phyloP scores from a whole-genome alignment of 805 yeast genomes.

The Cephaloascus fragrans region DNA sequence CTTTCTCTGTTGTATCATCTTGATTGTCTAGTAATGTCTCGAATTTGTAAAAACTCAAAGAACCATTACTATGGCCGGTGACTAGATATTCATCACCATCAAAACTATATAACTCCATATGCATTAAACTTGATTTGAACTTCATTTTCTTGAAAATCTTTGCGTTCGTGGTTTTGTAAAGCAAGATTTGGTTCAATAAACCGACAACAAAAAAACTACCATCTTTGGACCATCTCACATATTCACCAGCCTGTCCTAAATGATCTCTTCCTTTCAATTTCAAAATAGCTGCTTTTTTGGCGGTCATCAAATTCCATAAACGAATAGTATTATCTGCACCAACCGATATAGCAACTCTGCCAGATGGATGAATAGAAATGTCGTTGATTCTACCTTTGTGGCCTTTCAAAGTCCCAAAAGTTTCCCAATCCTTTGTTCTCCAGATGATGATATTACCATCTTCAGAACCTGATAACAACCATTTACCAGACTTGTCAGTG shows the following conservation, averaged over 20 bases:
- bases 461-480: slow-evolving; percentile 87
- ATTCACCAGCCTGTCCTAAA: slow-evolving; percentile 53
- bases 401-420: slow-evolving; percentile 80
- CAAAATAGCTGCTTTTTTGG: slow-evolving; percentile 80
- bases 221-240: slow-evolving; percentile 53
- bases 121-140: slow-evolving; percentile 55
- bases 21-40: slow-evolving; percentile 17
- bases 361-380: slow-evolving; percentile 81
- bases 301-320: slow-evolving; percentile 96
- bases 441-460: slow-evolving; percentile 87
- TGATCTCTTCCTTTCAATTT: slow-evolving; percentile 64
- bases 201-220: slow-evolving; percentile 79
- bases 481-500: slow-evolving; percentile 50
- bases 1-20: slow-evolving; percentile 16
- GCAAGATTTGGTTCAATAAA: slow-evolving; percentile 48
- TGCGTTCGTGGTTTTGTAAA: slow-evolving; percentile 58
- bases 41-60: slow-evolving; percentile 46
- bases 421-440: slow-evolving; percentile 97
- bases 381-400: slow-evolving; percentile 81
- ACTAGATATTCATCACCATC: slow-evolving; percentile 47
- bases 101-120: slow-evolving; percentile 40
- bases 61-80: slow-evolving; percentile 65
- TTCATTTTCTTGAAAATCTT: slow-evolving; percentile 44
- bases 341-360: slow-evolving; percentile 83
- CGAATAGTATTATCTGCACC: slow-evolving; percentile 77